These are phyloP conservation scores for Ogataea naganishii DNA, from an alignment of 805 yeast genomes.

Conservation along the genomic window DNA sequence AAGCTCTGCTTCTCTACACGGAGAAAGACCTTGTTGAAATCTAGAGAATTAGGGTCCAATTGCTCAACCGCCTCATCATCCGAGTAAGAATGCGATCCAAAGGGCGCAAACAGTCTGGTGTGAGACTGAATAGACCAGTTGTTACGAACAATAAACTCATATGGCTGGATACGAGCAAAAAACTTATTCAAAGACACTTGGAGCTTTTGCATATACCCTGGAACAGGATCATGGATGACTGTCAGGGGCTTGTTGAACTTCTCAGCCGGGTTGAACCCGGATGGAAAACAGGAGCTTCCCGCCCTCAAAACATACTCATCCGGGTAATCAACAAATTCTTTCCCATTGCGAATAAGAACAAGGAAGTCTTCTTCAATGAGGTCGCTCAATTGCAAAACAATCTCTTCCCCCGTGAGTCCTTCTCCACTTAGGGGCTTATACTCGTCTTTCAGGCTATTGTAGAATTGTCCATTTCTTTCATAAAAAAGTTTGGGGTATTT, in stretches of 20 bases:
- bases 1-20: conserved; percentile 54
- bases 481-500: conserved; percentile 50
- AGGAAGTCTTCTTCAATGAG: conserved; percentile 58
- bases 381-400: conserved; percentile 10
- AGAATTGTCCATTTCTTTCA: conserved; percentile 11
- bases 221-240: conserved; percentile 63
- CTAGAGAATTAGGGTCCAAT: conserved; percentile 25
- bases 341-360: conserved; percentile 34
- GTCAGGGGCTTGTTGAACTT: conserved; percentile 48
- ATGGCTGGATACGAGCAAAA: conserved; percentile 45
- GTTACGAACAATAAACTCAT: conserved; percentile 49
- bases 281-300: conserved; percentile 55
- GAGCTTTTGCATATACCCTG: conserved; percentile 49
- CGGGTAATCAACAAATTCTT: conserved; percentile 26
- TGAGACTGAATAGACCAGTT: conserved; percentile 71
- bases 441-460: conserved; percentile 34
- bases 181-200: conserved; percentile 59
- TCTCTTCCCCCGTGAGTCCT: conserved; percentile 5
- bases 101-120: conserved; percentile 35
- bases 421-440: conserved; percentile 24
- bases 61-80: conserved; percentile 27
- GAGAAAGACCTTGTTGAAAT: conserved; percentile 41
- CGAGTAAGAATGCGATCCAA: conserved; percentile 31
- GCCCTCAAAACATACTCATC: conserved; percentile 55
- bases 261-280: conserved; percentile 60